Base-by-base conservation (phyloP, 345 rosid genomes). In the Boechera retrofracta region DNA sequence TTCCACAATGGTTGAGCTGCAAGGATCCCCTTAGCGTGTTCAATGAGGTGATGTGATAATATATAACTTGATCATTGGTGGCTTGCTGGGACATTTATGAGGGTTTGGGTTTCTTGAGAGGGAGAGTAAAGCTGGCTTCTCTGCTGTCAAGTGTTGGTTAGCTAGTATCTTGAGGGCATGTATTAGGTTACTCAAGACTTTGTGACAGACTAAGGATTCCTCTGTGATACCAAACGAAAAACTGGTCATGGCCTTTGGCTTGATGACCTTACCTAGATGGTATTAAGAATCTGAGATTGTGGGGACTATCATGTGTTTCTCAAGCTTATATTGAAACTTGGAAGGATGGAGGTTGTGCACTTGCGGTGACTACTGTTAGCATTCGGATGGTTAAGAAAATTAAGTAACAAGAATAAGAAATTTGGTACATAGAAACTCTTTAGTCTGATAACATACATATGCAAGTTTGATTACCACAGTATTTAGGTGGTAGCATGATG, bases 281-380 rank as follows among this genome's bases (percentile, higher is more conserved):
- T 57, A 32, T 57, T 58, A 9, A 70, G 55, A 44, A 57, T 44
- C 15, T 56, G 42, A 16, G 42, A 70, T 44, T 70, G 33, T 44
- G 24, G 41, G n/a, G 60, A 41, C 64, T 5, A 41, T 69, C 53
- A 54, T 5, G 7, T 69, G 42, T 7, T 55, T 64, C 45, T 29
- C 5, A 45, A 45, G 15, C 4, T 64, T 13, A 29, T 13, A 29
- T 4, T 5, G 38, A 64, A 28, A 13, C 4, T 13, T 44, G 68
- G 68, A 64, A 53, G 28, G 28, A 39, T 28, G 10, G 36, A 13
- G 33, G 26, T 26, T 68, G n/a, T 24, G 51, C 9, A 32, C 32
- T 12, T 53, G 28, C 26, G 1, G 24, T 52, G 72, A 66, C n/a
- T 53, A 38, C 26, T 4, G 61, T 52, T 7, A 24, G 13, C 61